phyloP scores from a whole-genome alignment of 164 flowering plant genomes.

The Cinnamomum micranthum region DNA sequence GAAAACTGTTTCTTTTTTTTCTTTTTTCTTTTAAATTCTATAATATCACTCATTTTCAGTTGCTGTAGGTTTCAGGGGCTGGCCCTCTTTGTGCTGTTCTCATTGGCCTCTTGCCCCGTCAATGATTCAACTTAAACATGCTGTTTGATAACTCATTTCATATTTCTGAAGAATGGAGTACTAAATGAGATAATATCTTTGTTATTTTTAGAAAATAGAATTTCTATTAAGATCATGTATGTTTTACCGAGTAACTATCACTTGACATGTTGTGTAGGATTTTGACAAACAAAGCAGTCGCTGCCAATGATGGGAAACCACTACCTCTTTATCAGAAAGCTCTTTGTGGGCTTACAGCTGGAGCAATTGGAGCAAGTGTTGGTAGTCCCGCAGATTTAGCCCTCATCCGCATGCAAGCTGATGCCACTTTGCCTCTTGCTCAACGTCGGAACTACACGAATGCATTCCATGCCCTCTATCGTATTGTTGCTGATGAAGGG shows the following conservation, averaged over 20 bases:
- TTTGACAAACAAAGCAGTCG: conserved; percentile 82
- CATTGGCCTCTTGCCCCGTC: too few species aligned
- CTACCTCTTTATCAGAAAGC: conserved; percentile 94
- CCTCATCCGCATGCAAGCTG: conserved; percentile 97
- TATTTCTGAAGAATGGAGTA: not conserved
- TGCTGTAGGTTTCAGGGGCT: too few species aligned
- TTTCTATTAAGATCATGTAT: not conserved
- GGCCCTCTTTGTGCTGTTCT: too few species aligned
- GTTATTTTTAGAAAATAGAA: not conserved
- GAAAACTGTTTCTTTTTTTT: not conserved
- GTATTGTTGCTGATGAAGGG: conserved; percentile 84
- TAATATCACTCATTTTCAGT: too few species aligned
- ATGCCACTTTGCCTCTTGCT: conserved; percentile 81
- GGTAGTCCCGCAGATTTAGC: conserved; percentile 98
- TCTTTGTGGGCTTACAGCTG: conserved; percentile 94
- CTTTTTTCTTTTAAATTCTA: too few species aligned
- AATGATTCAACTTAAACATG: not conserved
- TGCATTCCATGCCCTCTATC: conserved; percentile 87
- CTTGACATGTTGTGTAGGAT: conserved; percentile 40
- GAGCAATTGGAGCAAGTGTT: conserved; percentile 89
- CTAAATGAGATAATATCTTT: not conserved
- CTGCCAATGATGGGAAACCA: conserved; percentile 96
- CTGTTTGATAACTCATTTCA: not conserved
- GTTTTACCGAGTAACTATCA: not conserved
- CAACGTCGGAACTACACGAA: conserved; percentile 83